These are phyloP conservation scores for Rhynchospora breviuscula DNA, from an alignment of 176 grass and related monocot species.

Conservation along the genomic window DNA sequence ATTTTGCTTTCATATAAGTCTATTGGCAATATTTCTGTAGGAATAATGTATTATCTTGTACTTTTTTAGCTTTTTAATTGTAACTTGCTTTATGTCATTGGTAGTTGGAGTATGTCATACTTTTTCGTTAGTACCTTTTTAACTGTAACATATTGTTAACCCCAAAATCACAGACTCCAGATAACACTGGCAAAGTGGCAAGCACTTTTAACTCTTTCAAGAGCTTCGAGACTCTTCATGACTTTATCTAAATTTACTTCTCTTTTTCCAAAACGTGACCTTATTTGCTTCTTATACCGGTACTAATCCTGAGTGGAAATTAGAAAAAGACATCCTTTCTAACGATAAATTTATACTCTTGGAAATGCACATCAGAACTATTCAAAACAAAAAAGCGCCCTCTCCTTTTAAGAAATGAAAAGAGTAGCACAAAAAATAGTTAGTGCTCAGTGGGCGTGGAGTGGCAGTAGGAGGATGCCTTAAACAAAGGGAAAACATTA, in stretches of 20 bases:
- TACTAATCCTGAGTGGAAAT: neutral
- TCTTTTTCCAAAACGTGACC: neutral
- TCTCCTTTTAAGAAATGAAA: slow-evolving; percentile 20
- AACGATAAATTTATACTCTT: neutral
- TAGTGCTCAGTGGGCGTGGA: neutral
- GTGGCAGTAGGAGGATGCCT: neutral
- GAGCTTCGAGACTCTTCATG: neutral
- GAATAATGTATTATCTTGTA: neutral
- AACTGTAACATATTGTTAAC: too few species aligned
- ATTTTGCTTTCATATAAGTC: neutral
- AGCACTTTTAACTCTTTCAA: neutral
- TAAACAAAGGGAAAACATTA: slow-evolving; percentile 13
- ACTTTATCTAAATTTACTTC: neutral
- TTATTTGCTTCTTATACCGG: neutral
- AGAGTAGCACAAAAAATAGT: neutral
- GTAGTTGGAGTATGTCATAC: too few species aligned
- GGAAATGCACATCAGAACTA: slow-evolving; percentile 6
- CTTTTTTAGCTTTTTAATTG: neutral
- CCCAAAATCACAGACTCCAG: neutral
- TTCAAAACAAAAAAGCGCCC: slow-evolving; percentile 6
- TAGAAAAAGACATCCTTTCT: neutral
- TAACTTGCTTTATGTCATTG: neutral
- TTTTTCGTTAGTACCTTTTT: too few species aligned
- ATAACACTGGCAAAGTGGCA: neutral
- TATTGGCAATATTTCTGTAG: neutral